phyloP scores from a whole-genome alignment of 371 early-diverging fungal species.

The Phascolomyces articulosus region DNA sequence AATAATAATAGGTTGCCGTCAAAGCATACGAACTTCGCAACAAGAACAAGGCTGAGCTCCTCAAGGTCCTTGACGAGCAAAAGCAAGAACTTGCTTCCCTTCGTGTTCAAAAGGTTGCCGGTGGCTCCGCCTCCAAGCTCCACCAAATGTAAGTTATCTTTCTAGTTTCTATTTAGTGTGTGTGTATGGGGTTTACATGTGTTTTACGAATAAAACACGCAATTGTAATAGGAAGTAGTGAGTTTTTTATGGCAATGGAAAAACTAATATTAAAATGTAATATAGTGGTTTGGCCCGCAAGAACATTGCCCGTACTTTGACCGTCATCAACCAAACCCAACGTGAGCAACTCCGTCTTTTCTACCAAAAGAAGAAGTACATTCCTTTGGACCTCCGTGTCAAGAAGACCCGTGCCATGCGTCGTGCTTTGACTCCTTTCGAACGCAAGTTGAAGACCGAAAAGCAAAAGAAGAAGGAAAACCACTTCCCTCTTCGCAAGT shows the following conservation, averaged over 20 bases:
- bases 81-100: constrained; percentile 91
- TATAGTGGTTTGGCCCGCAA: constrained; percentile 80
- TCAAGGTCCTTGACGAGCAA: constrained; percentile 87
- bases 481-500: constrained; percentile 88
- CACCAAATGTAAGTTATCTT: constrained; percentile 84
- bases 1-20: constrained; percentile 67
- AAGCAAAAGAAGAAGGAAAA: constrained; percentile 80
- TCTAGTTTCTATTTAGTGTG: neutral
- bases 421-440: constrained; percentile 83
- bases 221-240: no score
- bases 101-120: constrained; percentile 90
- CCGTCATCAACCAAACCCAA: constrained; percentile 90
- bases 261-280: no score
- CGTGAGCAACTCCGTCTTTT: constrained; percentile 80
- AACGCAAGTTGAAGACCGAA: constrained; percentile 70
- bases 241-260: no score
- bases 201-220: no score
- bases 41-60: constrained; percentile 89
- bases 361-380: constrained; percentile 91
- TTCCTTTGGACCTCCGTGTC: constrained; percentile 90
- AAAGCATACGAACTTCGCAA: constrained; percentile 91
- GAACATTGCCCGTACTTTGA: constrained; percentile 90
- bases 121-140: constrained; percentile 74
- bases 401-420: constrained; percentile 98
- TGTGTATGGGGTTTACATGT: neutral